phyloP scores from a whole-genome alignment of 345 rosid species.

The Boechera stricta region DNA sequence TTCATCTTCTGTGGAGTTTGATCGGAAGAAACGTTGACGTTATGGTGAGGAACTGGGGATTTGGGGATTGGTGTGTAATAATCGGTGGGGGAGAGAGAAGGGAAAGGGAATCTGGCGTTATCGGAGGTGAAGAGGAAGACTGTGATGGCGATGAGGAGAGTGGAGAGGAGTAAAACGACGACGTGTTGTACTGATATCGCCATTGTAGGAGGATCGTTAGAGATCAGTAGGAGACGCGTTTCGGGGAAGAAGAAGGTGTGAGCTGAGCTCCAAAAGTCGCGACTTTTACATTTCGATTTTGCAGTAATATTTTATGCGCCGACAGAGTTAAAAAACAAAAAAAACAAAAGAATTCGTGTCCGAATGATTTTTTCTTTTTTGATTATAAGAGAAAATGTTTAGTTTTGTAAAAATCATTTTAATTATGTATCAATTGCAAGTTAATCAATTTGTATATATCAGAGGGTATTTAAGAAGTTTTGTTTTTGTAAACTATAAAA shows the following conservation, averaged over 20 bases:
- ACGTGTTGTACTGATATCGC: slow-evolving; percentile 57
- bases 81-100: slow-evolving; percentile 45
- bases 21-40: slow-evolving; percentile 37
- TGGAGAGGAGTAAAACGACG: slow-evolving; percentile 53
- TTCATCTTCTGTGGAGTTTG: slow-evolving; percentile 31
- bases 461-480: not conserved
- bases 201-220: slow-evolving; percentile 46
- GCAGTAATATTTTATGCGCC: slow-evolving; percentile 32
- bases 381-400: not conserved
- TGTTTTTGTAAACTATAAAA: not conserved
- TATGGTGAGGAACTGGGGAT: slow-evolving; percentile 9
- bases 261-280: slow-evolving; percentile 30
- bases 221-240: slow-evolving; percentile 28
- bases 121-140: slow-evolving; percentile 51
- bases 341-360: slow-evolving; percentile 3
- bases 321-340: slow-evolving; percentile 21
- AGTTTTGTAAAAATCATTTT: not conserved
- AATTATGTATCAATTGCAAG: not conserved
- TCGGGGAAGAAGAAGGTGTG: slow-evolving; percentile 13
- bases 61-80: slow-evolving; percentile 44
- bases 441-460: too few species aligned
- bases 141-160: slow-evolving; percentile 51
- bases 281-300: slow-evolving; percentile 34
- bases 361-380: not conserved
- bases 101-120: slow-evolving; percentile 42